phyloP scores from a whole-genome alignment of 169 alveolate species.

The Plasmodium coatneyi region DNA sequence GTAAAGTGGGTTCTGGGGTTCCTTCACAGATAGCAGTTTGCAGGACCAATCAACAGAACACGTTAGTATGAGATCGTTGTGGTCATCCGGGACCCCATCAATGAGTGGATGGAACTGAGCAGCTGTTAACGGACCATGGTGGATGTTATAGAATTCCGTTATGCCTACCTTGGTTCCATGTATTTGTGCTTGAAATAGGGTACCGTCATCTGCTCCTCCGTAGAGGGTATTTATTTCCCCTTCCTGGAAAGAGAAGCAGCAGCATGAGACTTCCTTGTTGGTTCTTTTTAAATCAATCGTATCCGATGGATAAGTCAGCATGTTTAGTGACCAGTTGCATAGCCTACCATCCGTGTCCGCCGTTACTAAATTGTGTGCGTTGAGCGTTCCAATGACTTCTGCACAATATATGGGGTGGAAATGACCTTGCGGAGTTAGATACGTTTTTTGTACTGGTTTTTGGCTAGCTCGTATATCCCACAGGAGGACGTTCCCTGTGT shows the following conservation, averaged over 20 bases:
- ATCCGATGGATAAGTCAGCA: slow-evolving; percentile 89
- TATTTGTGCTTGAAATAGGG: slow-evolving; percentile 68
- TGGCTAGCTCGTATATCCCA: slow-evolving; percentile 94
- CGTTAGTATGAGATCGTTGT: slow-evolving; percentile 84
- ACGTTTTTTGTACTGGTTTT: slow-evolving; percentile 88
- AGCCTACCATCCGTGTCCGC: slow-evolving; percentile 91
- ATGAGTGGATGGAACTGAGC: slow-evolving; percentile 82
- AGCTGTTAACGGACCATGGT: slow-evolving; percentile 85
- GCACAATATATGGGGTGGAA: slow-evolving; percentile 89
- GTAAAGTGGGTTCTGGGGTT: slow-evolving; percentile 79
- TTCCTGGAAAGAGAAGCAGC: slow-evolving; percentile 63
- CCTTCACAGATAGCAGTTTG: slow-evolving; percentile 82
- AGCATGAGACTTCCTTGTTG: slow-evolving; percentile 59
- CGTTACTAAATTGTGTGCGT: slow-evolving; percentile 91
- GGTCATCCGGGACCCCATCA: slow-evolving; percentile 74
- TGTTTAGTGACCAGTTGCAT: slow-evolving; percentile 92
- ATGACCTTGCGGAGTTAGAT: slow-evolving; percentile 89
- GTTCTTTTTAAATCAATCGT: slow-evolving; percentile 76
- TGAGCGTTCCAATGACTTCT: slow-evolving; percentile 92
- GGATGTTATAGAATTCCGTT: slow-evolving; percentile 78
- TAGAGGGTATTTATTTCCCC: slow-evolving; percentile 72
- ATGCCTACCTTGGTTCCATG: slow-evolving; percentile 78
- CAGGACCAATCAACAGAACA: slow-evolving; percentile 91
- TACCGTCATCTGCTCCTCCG: slow-evolving; percentile 75
- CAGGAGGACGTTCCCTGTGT: slow-evolving; percentile 89